Conservation (phyloP, 805 yeast genomes). For the Metschnikowia peoriensis region DNA sequence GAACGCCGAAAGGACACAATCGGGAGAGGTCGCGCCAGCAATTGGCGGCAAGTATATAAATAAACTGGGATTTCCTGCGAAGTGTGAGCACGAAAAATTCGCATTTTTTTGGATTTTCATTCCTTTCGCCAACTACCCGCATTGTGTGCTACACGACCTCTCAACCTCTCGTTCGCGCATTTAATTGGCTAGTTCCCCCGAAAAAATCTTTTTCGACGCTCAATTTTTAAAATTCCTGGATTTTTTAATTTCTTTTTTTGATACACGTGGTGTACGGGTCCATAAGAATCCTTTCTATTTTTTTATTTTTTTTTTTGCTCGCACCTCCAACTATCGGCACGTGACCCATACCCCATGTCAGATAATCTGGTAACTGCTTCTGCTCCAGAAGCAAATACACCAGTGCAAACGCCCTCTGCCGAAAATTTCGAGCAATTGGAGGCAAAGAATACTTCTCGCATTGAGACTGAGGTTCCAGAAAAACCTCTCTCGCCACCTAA, state of each 20-base stretch:
- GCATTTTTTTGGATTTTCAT: conserved; percentile 15
- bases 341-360: conserved; percentile 24
- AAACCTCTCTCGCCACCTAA: conserved; percentile 46
- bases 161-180: conserved; percentile 1
- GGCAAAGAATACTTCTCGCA: conserved; percentile 6
- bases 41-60: conserved; percentile 21
- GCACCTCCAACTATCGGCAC: conserved; percentile 11
- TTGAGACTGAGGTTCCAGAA: conserved; percentile 23
- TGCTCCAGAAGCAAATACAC: conserved; percentile 34
- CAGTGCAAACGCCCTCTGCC: conserved; percentile 40
- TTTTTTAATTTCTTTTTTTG: not conserved
- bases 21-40: conserved; percentile 19
- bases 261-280: conserved; percentile 12
- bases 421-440: conserved; percentile 28
- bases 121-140: conserved; percentile 13
- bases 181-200: conserved; percentile 7
- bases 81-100: conserved; percentile 14
- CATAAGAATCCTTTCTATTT: not conserved
- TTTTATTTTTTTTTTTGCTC: not conserved
- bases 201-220: not conserved
- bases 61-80: conserved; percentile 22
- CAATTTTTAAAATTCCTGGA: not conserved
- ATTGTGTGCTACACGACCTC: conserved; percentile 16
- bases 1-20: conserved; percentile 9
- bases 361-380: conserved; percentile 20